A percentile compares a stretch with the other conserved stretches of the same genome.
phyloP scores from a whole-genome alignment of 768 basidiomycete genomes.

The Rhizopogon salebrosus region DNA sequence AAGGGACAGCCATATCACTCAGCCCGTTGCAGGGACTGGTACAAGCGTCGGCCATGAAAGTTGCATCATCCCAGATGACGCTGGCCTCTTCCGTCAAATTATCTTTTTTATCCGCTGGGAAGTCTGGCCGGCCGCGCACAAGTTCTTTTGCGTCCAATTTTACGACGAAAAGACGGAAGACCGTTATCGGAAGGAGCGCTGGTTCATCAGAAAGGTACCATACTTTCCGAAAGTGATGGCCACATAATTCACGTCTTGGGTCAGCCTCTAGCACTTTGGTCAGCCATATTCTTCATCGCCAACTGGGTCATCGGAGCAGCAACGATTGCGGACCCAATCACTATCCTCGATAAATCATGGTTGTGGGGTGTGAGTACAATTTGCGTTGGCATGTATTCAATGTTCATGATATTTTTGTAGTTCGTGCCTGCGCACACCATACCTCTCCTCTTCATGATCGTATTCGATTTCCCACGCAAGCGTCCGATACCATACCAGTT shows the following conservation, averaged over 20 bases:
- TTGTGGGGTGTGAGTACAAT: conserved; percentile 45
- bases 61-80: conserved; percentile 28
- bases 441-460: conserved; percentile 58
- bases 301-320: conserved; percentile 65
- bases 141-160: conserved; percentile 60
- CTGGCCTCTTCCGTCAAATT: conserved; percentile 25
- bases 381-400: conserved; percentile 2
- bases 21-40: conserved; percentile 18
- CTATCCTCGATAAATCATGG: conserved; percentile 53
- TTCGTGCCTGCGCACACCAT: conserved; percentile 56
- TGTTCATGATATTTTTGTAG: conserved; percentile 21
- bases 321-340: conserved; percentile 41
- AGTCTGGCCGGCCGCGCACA: conserved; percentile 46
- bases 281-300: conserved; percentile 55
- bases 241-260: not conserved
- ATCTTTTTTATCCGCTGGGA: conserved; percentile 52
- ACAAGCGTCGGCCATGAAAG: conserved; percentile 36
- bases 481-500: conserved; percentile 55
- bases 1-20: conserved; percentile 34
- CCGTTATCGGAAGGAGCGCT: conserved; percentile 57
- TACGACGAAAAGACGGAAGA: conserved; percentile 51
- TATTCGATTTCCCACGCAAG: conserved; percentile 70
- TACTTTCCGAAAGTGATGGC: not conserved
- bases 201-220: conserved; percentile 60
- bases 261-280: conserved; percentile 55